Percentiles rank a stretch among this genome's conserved stretches.
These are phyloP conservation scores for Carex cristatella DNA, from an alignment of 176 grass and related monocot species.

Conservation along the genomic window DNA sequence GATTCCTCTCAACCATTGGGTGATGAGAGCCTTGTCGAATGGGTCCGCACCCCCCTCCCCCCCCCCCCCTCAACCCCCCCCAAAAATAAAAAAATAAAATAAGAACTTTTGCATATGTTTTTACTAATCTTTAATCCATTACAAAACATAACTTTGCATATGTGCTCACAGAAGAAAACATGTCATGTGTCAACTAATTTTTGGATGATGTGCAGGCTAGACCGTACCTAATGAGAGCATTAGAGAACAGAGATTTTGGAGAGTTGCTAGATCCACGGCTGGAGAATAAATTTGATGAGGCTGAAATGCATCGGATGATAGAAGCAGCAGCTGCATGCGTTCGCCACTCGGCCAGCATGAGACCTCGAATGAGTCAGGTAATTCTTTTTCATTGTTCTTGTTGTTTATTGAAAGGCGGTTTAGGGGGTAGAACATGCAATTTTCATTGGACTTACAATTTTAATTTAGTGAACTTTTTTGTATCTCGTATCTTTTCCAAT, in stretches of 20 bases:
- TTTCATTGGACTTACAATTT: neutral
- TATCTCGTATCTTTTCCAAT: neutral
- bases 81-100: too few species aligned
- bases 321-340: constrained; percentile 86
- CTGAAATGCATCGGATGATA: constrained; percentile 80
- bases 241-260: constrained; percentile 61
- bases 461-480: neutral
- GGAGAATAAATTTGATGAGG: constrained; percentile 58
- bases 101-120: too few species aligned
- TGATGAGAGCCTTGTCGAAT: constrained; percentile 97
- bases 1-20: constrained; percentile 92
- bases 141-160: neutral
- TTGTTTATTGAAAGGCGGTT: neutral
- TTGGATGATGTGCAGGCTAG: constrained; percentile 46
- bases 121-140: neutral
- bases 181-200: constrained; percentile 19
- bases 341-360: constrained; percentile 77
- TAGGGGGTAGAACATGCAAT: neutral
- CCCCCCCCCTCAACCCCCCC: neutral
- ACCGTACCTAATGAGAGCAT: constrained; percentile 56
- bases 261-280: constrained; percentile 69
- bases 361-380: constrained; percentile 96
- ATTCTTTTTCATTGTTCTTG: neutral
- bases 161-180: neutral
- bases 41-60: constrained; percentile 42